These are phyloP conservation scores for Pleomassaria siparia DNA, from an alignment of 2,329 filamentous ascomycete species.

Conservation along the genomic window DNA sequence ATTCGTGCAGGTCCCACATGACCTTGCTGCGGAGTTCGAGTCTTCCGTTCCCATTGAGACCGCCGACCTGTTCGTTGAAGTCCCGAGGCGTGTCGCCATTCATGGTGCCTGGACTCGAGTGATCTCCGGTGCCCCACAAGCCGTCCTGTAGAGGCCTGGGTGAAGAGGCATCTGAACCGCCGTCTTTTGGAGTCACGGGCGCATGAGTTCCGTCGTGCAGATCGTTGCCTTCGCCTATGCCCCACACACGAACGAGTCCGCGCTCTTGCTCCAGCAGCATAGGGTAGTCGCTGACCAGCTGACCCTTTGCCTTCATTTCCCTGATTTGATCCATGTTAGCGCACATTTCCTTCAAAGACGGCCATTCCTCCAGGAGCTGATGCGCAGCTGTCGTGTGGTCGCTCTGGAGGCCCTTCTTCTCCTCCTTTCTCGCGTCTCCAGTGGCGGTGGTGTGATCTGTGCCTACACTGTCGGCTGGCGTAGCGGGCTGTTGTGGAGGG, in stretches of 20 bases:
- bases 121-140: constrained; percentile 55
- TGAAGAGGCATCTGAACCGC: constrained; percentile 43
- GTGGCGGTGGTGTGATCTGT: constrained; percentile 25
- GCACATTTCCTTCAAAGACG: constrained; percentile 54
- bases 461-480: constrained; percentile 36
- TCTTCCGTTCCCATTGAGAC: constrained; percentile 55
- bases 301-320: constrained; percentile 73
- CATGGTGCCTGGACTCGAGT: constrained; percentile 31
- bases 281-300: constrained; percentile 63
- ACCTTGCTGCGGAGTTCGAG: constrained; percentile 57
- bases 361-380: constrained; percentile 71
- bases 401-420: constrained; percentile 62
- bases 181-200: constrained; percentile 37
- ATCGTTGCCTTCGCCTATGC: constrained; percentile 74
- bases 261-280: constrained; percentile 73
- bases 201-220: constrained; percentile 52
- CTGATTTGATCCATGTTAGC: constrained; percentile 48
- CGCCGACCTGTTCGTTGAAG: constrained; percentile 44
- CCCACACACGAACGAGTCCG: constrained; percentile 74
- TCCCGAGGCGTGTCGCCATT: constrained; percentile 24
- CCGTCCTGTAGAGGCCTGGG: constrained; percentile 49
- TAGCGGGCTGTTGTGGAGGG: constrained; percentile 31
- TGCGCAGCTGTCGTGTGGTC: constrained; percentile 92
- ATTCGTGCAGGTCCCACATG: constrained; percentile 53
- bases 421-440: constrained; percentile 18